Evolutionary conservation across 768 basidiomycete genomes (phyloP).

Genomic region (Boletus vermiculosoides): DNA sequence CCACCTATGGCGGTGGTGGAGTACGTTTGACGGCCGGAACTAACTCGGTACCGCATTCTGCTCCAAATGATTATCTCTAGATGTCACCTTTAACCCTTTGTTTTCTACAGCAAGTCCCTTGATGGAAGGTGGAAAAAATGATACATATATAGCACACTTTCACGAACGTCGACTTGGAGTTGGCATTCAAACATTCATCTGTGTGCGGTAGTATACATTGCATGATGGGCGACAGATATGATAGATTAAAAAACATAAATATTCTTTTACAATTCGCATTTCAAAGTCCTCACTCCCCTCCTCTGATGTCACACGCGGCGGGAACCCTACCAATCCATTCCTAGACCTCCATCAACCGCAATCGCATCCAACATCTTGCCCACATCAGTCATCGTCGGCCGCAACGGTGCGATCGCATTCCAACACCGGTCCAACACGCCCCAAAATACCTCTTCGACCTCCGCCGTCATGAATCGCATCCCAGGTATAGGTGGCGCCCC

Average conservation of each 20-base stretch:
- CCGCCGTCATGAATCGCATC: conserved; percentile 12
- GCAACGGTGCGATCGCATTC: conserved; percentile 34
- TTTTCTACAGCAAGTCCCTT: not conserved
- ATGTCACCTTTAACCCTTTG: not conserved
- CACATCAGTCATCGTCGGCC: conserved; percentile 46
- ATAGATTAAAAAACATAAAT: not conserved
- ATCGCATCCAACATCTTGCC: conserved; percentile 11
- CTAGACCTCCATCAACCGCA: not conserved
- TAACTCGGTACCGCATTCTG: not conserved
- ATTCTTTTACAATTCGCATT: too few relatives aligned
- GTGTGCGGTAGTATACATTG: not conserved
- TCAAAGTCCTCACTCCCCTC: too few relatives aligned
- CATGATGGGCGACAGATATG: not conserved
- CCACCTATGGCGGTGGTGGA: not conserved
- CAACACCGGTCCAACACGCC: conserved; percentile 46
- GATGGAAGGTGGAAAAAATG: not conserved
- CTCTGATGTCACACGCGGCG: not conserved
- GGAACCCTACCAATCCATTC: not conserved
- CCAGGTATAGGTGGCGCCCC: conserved; percentile 25
- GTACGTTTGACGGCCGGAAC: not conserved
- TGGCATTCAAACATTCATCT: not conserved
- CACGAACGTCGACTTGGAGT: not conserved
- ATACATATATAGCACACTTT: not conserved
- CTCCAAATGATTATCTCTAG: too few relatives aligned
- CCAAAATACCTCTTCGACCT: conserved; percentile 42